phyloP scores from a whole-genome alignment of 768 basidiomycete genomes.

The Leccinum aurantiacum region DNA sequence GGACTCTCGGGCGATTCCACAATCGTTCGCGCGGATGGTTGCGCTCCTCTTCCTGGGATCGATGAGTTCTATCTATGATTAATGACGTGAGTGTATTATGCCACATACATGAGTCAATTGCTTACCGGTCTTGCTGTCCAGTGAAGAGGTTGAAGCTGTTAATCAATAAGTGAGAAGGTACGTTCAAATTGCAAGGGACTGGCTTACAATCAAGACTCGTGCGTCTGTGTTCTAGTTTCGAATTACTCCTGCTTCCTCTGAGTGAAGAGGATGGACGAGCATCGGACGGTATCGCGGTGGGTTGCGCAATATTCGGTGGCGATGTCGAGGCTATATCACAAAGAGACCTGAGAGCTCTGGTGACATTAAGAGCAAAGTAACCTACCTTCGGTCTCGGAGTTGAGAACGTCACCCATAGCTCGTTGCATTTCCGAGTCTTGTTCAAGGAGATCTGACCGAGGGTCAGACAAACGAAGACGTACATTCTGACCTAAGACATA shows the following conservation, averaged over 20 bases:
- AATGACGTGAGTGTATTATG: conserved; percentile 2
- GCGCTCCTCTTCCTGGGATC: conserved; percentile 30
- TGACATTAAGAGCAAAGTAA: background rate
- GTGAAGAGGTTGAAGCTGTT: conserved; percentile 30
- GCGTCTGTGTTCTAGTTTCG: conserved; percentile 9
- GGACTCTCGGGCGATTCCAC: conserved; percentile 42
- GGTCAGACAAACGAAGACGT: conserved; percentile 1
- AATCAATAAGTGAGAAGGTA: conserved; percentile 1
- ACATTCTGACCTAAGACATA: conserved; percentile 31
- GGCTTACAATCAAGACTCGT: conserved; percentile 20
- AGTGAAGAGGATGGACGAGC: conserved; percentile 19
- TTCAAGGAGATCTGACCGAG: conserved; percentile 57
- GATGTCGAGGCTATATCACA: conserved; percentile 16
- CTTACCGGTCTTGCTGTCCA: conserved; percentile 22
- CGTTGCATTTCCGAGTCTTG: conserved; percentile 73
- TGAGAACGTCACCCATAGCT: conserved; percentile 55
- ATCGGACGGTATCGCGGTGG: conserved; percentile 6
- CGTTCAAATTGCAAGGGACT: background rate
- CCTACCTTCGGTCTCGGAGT: conserved; percentile 45
- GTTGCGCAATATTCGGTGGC: conserved; percentile 4
- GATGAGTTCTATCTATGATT: conserved; percentile 31
- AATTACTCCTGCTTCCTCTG: background rate
- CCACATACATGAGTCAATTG: conserved; percentile 10
- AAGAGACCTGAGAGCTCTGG: background rate
- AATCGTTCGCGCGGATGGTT: conserved; percentile 46